Evolutionary conservation across 495 filamentous ascomycete species (phyloP).

Genomic region (Penicillium flavigenum): DNA sequence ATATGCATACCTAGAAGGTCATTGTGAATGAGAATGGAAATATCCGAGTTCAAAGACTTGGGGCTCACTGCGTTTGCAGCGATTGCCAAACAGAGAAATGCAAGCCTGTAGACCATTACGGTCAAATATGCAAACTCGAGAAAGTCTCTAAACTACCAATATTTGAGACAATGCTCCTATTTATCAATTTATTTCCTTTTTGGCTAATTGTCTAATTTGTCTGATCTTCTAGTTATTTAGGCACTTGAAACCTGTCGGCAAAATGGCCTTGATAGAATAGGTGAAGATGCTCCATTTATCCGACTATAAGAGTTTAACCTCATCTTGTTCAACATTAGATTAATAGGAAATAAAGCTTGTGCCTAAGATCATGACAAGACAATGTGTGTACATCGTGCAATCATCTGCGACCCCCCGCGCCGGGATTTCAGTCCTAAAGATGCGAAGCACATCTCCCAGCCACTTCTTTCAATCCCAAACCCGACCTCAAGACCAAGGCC

Average conservation of each 20-base stretch:
- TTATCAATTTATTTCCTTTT: neutral
- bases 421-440: slow-evolving; percentile 5
- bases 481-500: neutral
- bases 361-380: neutral
- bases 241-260: slow-evolving; percentile 17
- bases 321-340: neutral
- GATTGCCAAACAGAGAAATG: slow-evolving; percentile 7
- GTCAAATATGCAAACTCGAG: neutral
- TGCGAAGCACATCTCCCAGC: slow-evolving; percentile 2
- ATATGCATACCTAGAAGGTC: slow-evolving; percentile 18
- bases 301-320: neutral
- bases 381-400: neutral
- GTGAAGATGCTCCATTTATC: slow-evolving; percentile 11
- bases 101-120: slow-evolving; percentile 7
- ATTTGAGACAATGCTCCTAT: no score
- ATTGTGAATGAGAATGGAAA: slow-evolving; percentile 29
- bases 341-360: neutral
- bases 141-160: neutral
- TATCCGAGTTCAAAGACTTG: slow-evolving; percentile 15
- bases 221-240: slow-evolving; percentile 5
- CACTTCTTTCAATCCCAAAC: neutral
- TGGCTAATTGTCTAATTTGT: neutral
- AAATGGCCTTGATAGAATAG: slow-evolving; percentile 9
- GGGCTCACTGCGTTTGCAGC: slow-evolving; percentile 16
- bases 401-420: neutral